These are phyloP conservation scores for Vitis hybrid DNA, from an alignment of 177 flowering plant species.

Conservation along the genomic window DNA sequence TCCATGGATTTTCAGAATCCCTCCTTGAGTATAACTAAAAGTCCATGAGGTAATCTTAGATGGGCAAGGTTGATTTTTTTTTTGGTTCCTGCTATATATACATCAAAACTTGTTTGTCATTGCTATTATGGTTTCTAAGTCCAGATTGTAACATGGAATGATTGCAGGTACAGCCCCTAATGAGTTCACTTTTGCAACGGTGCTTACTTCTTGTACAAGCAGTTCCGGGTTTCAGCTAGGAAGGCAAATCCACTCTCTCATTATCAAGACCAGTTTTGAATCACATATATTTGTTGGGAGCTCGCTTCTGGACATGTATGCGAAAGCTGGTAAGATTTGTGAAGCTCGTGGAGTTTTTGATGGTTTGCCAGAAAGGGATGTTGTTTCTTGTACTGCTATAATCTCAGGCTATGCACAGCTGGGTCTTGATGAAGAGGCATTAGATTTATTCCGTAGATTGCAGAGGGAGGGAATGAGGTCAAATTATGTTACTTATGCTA, in stretches of 20 bases:
- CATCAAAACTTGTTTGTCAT: neutral
- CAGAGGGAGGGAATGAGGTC: conserved; percentile 53
- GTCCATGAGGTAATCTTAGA: too few species aligned
- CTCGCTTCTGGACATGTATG: conserved; percentile 82
- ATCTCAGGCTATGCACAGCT: conserved; percentile 71
- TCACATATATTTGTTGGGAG: conserved; percentile 61
- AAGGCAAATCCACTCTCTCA: conserved; percentile 54
- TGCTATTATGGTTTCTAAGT: neutral
- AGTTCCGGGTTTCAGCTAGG: conserved; percentile 36
- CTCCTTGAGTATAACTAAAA: too few species aligned
- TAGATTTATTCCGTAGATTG: conserved; percentile 51
- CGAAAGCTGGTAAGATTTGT: conserved; percentile 58
- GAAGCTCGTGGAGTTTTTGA: conserved; percentile 64
- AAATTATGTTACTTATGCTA: conserved; percentile 70
- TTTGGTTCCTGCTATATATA: too few species aligned
- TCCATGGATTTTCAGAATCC: too few species aligned
- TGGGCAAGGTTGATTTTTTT: too few species aligned
- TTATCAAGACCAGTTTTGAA: conserved; percentile 43
- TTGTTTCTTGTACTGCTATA: conserved; percentile 76
- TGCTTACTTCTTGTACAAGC: conserved; percentile 54
- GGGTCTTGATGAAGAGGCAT: conserved; percentile 62
- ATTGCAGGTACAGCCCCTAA: conserved; percentile 59
- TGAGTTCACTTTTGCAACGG: conserved; percentile 65
- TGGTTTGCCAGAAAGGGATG: conserved; percentile 61
- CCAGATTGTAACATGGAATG: conserved; percentile 12